Base-by-base conservation (phyloP, 2,329 filamentous ascomycete species). In the Talaromyces albobiverticillius region DNA sequence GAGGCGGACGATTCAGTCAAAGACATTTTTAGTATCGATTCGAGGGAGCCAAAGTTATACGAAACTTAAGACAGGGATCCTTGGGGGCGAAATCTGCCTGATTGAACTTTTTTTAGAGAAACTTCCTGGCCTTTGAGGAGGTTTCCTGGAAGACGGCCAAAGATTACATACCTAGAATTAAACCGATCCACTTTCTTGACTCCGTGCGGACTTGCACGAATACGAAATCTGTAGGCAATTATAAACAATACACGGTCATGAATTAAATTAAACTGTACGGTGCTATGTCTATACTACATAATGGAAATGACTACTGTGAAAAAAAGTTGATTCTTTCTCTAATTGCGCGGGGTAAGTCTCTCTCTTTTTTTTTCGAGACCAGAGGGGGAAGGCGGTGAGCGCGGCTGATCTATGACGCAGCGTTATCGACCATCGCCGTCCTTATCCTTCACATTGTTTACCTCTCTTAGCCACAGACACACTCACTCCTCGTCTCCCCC, bases 1-100 rank as follows among this genome's bases (percentile, higher is more conserved):
- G 83, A 77, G 46, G 93, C 89, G 29, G 87, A 87, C 51, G 88
- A 89, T 71, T 89, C 92, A 46, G 92, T 96, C 56, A 96, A 80
- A 61, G 93, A 96, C 94, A 97, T 96, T 26, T 14, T 42, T 29
- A 25, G 16, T 18, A 7, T 36, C 32, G 16, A 32, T 23, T 11
- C 13, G 9, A 13, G 40, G 23, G 13, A 31, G n/a, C 16, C 42
- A 26, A 46, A 23, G 36, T n/a, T n/a, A n/a, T 18, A 20, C 10
- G n/a, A 38, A 14, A 18, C 16, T 14, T 10, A 36, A 29, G 36
- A 9, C 36, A 40, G 4, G 11, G 36, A 9, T 40, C 36, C 18
- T 3, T 20, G 20, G 18, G 8, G 16, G n/a, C 7, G 9, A 40
- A 7, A 40, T 38, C 13, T 20, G 16, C n/a, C 31, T n/a, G 13